Evolutionary conservation across 495 filamentous ascomycete genomes (phyloP), one percentile per base, ranked within the genome.

Genomic region (Patellaria atrata): DNA sequence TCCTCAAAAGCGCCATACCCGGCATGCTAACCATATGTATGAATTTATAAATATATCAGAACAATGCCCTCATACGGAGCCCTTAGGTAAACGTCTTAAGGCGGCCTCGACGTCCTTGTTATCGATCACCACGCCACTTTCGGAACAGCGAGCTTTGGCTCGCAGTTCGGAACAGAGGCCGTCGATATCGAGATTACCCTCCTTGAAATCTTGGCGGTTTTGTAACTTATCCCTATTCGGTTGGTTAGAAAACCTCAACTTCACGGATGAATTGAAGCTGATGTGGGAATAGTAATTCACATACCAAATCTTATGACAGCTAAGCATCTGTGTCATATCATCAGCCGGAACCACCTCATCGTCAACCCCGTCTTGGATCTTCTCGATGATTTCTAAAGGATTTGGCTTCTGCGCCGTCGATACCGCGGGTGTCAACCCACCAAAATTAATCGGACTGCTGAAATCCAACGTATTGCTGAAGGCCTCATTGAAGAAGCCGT

Each of bases 131-230:
- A 87, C 80, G 18, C 89, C 87, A 17, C 67, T 73, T 50, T 91
- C 89, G 1, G 84, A 91, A 53, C 91, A 99, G 53, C 86, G 86
- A 28, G 91, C 91, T 60, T 99, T 99, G 48, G 79, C 78, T 38
- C 85, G 78, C n/a, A 99, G 70, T 43, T 99, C 85, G 4, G 78
- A 74, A 59, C 91, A 99, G 9, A 99, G 68, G 35, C 72, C 70
- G 52, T 99, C 91, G 45, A 99, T 77, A 45, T 99, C 89, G 41
- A 94, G 73, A 43, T 87, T 81, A 45, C 84, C 86, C 30, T 70
- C 76, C 46, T 79, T 77, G 51, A 89, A 89, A 50, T 76, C 82
- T 31, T 84, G 78, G 55, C 85, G 89, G 16, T 68, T 68, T 63
- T 87, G 79, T 22, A 99, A 63, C 60, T 79, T 83, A 57, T 96